Evolutionary conservation across 2,329 filamentous ascomycete genomes (phyloP), one percentile per base, ranked within the genome.

Genomic region (Scytalidium lignicola): DNA sequence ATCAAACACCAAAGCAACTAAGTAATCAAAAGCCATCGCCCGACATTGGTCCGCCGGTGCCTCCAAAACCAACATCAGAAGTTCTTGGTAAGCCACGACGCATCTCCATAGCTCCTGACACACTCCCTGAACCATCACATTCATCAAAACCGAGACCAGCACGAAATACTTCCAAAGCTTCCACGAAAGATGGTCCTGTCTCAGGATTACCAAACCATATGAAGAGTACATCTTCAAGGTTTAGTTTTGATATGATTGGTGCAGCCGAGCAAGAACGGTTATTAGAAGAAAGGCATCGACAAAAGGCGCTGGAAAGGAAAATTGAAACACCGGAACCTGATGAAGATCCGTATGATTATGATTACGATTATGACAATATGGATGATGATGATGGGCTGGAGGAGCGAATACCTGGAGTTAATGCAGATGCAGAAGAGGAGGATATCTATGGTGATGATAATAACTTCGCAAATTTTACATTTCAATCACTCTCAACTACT

Each of bases 211-310:
- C 81, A 2, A 78, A 70, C 51, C 81, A 85, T 53, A 85, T 85
- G 81, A 85, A 84, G 66, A 90, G 86, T 63, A 88, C 84, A 10
- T 88, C 87, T 0, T 90, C 86, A 0, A 75, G 88, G 13, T 91
- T 92, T 62, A 91, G 87, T 59, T 92, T 92, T 60, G 87, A 91
- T 60, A 88, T 90, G 74, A 79, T 83, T 15, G 85, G 84, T 4
- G 80, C 80, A 5, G 85, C 85, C 13, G 77, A 80, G 51, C 75
- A 83, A 58, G 82, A 85, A 65, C 85, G 83, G 64, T 64, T 86
- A 32, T 70, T 90, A 39, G 88, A 90, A 64, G 88, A 89, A 57
- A 78, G 82, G 43, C 86, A 90, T 63, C 74, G 84, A 15, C 78
- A 86, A 55, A 80, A 82, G 47, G 80, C 84, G 53, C 70, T 83